Conservation (phyloP, 225 moss, liverwort and hornwort species). For the Bryoerythrophyllum caledonicum region DNA sequence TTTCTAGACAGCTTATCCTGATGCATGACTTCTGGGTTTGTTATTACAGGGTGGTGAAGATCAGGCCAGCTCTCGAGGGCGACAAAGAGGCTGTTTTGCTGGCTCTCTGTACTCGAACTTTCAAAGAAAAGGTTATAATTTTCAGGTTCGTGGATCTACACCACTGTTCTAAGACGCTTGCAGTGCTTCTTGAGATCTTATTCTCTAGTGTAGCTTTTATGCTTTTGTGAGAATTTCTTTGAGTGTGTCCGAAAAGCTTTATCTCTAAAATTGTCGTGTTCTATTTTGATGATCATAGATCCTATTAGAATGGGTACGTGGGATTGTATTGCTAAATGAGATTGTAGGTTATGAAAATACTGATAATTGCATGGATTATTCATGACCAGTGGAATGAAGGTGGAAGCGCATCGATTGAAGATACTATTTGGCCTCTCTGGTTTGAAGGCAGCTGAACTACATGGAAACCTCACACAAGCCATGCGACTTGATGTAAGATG, state of each 20-base stretch:
- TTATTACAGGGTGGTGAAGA: conserved; percentile 71
- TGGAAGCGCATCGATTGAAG: conserved; percentile 94
- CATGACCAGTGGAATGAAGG: conserved; percentile 87
- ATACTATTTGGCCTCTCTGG: conserved; percentile 94
- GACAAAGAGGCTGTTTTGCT: conserved; percentile 86
- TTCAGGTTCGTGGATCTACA: conserved; percentile 65
- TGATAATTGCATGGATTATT: conserved; percentile 19
- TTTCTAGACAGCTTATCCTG: conserved; percentile 12
- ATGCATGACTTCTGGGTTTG: conserved; percentile 17
- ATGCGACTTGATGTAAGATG: conserved; percentile 91
- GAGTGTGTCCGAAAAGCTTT: neutral
- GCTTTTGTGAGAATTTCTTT: neutral
- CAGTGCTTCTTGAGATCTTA: neutral
- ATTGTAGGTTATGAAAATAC: neutral
- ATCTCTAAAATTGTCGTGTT: neutral
- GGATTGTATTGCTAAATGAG: conserved; percentile 1
- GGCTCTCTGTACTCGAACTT: conserved; percentile 79
- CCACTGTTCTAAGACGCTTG: neutral
- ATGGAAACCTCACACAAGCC: conserved; percentile 94
- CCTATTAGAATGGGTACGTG: conserved; percentile 3
- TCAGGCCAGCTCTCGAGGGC: conserved; percentile 78
- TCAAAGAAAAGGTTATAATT: conserved; percentile 77
- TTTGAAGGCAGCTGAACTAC: conserved; percentile 92
- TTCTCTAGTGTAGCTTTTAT: neutral
- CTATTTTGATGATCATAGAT: neutral